Conservation (phyloP, 2,329 filamentous ascomycete species). For the Epicoccum nigrum region DNA sequence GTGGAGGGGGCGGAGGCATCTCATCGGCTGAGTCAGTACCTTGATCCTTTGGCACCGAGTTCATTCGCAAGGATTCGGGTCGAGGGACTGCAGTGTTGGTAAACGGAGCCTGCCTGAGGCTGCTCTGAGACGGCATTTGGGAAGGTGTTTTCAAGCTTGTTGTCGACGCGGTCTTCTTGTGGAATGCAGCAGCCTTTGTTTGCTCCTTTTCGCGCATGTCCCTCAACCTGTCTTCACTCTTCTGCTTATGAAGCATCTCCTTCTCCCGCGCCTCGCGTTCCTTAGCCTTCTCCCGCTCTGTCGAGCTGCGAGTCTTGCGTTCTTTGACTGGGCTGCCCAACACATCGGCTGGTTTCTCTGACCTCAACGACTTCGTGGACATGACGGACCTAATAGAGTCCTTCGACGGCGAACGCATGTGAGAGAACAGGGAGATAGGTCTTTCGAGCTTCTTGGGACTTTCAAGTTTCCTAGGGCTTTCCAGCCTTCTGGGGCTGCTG, state of each 20-base stretch:
- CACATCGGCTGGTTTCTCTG: conserved; percentile 31
- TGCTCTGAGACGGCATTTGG: conserved; percentile 45
- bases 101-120: conserved; percentile 49
- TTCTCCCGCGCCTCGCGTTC: conserved; percentile 67
- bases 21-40: conserved; percentile 55
- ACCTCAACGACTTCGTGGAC: conserved; percentile 38
- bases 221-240: conserved; percentile 68
- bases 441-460: conserved; percentile 44
- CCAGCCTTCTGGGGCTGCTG: too few relatives aligned
- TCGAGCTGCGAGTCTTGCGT: conserved; percentile 63
- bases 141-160: conserved; percentile 58
- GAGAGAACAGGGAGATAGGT: conserved; percentile 40
- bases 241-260: conserved; percentile 63
- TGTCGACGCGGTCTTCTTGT: conserved; percentile 47
- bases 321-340: conserved; percentile 42
- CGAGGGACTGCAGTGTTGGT: conserved; percentile 36
- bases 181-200: conserved; percentile 63
- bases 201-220: conserved; percentile 73
- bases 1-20: conserved; percentile 67
- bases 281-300: conserved; percentile 63
- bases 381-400: conserved; percentile 42
- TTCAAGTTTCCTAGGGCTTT: too few relatives aligned
- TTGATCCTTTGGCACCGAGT: conserved; percentile 30
- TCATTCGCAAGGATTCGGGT: conserved; percentile 31
- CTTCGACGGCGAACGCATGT: conserved; percentile 45